Evolutionary conservation across 371 early-diverging fungal genomes (phyloP).

Genomic region (Neoconidiobolus thromboides): DNA sequence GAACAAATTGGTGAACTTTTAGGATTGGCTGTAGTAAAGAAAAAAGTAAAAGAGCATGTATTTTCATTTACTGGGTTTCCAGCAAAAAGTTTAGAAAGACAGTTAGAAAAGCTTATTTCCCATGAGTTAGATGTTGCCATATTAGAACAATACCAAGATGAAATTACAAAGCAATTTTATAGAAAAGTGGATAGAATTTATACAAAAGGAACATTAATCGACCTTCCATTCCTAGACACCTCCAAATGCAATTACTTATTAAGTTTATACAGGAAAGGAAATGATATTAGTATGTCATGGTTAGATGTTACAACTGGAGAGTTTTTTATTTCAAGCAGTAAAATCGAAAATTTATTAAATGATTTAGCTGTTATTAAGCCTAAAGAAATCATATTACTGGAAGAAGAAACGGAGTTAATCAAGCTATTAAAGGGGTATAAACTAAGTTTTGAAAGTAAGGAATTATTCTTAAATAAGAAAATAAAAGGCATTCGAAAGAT

Average conservation of each 20-base stretch:
- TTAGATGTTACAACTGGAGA: conserved; percentile 83
- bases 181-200: conserved; percentile 59
- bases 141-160: conserved; percentile 57
- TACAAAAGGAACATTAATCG: conserved; percentile 76
- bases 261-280: conserved; percentile 1
- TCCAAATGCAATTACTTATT: conserved; percentile 47
- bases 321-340: conserved; percentile 41
- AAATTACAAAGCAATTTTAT: conserved; percentile 22
- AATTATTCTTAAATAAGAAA: no score
- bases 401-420: conserved; percentile 7
- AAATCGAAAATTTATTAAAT: conserved; percentile 22
- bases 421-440: background rate
- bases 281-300: conserved; percentile 43
- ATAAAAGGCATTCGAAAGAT: no score
- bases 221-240: conserved; percentile 38
- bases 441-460: no score
- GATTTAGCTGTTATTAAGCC: conserved; percentile 71
- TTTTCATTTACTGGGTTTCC: conserved; percentile 71
- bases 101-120: conserved; percentile 56
- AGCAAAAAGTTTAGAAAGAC: conserved; percentile 34
- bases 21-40: conserved; percentile 41
- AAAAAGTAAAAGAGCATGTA: conserved; percentile 19
- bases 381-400: conserved; percentile 45
- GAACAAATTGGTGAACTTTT: conserved; percentile 37
- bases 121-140: conserved; percentile 59